Conservation (phyloP, 257 asterid genomes). For the Jacaranda copaia region DNA sequence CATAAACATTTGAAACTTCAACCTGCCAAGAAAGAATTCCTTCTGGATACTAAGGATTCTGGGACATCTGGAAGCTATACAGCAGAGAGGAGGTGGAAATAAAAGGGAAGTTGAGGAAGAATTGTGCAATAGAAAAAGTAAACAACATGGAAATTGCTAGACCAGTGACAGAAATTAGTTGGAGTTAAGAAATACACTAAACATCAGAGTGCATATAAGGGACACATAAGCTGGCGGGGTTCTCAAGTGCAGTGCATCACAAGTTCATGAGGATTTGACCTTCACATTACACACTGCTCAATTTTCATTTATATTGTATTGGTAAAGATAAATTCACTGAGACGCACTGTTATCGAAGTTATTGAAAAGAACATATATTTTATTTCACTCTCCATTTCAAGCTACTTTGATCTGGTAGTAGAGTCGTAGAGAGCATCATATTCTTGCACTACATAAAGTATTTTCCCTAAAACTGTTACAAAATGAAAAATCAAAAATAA, state of each 20-base stretch:
- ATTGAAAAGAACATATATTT: conserved; percentile 3
- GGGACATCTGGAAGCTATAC: background rate
- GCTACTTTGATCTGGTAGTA: background rate
- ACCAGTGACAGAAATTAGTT: background rate
- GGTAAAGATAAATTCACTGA: background rate
- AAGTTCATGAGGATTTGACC: background rate
- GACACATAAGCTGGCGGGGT: no score
- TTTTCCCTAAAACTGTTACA: background rate
- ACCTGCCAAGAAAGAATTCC: background rate
- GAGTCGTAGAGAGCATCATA: background rate
- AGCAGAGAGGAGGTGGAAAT: no score
- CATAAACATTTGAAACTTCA: background rate
- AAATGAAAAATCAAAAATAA: background rate
- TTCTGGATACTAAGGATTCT: background rate
- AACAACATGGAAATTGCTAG: background rate
- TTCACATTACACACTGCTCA: background rate
- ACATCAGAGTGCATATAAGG: background rate
- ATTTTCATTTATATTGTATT: background rate
- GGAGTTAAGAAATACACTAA: background rate
- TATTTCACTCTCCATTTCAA: background rate
- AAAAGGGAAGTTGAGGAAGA: background rate
- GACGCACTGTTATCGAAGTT: background rate
- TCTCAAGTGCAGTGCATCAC: background rate
- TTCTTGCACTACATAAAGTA: background rate
- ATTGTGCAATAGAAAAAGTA: background rate